Evolutionary conservation across 1,284 basidiomycete genomes (phyloP), one percentile per base, ranked within the genome.

Genomic region (Cutaneotrichosporon sp.): DNA sequence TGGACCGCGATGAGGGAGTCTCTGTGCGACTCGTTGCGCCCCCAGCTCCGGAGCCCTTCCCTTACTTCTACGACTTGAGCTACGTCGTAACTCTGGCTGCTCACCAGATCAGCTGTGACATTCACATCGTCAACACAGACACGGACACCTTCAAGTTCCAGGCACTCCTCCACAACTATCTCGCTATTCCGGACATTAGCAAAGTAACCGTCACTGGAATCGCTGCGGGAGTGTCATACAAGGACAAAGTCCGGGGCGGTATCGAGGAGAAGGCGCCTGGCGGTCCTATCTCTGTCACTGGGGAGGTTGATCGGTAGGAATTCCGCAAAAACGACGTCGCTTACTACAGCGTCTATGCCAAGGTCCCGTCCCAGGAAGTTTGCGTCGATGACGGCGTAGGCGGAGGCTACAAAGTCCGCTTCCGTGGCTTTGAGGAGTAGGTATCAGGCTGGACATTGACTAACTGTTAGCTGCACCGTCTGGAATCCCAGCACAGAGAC

Each of bases 81-180:
- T 92, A 89, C 67, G 83, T 88, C 40, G 84, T 93, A 38, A 89
- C 87, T 4, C 77, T 94, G 49, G 78, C 81, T 7, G 83, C 81
- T 57, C 81, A 88, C 68, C 81, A 87, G 68, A 77, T 93, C 54
- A 83, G 80, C 61, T 88, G 87, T 33, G 84, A 87, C 67, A 76
- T 93, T 12, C 85, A 88, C 68, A 84, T 93, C 54, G 80, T 79
- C 58, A 92, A 92, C 67, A 79, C 65, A 3, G 61, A 63, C 10
- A 30, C 34, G 18, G 63, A 68, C 13, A 63, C 70, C 3, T 80
- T 92, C 48, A 83, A 84, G 66, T 93, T 91, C 77, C 90, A 94
- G 73, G 85, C 88, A 2, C 78, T 94, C 34, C 80, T 94, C 53
- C 90, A 93, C 74, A 90, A 81, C 51, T 94, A 94, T 74, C 80